These are phyloP conservation scores for Neonectria neomacrospora DNA, from an alignment of 2,329 filamentous ascomycete species.

Conservation along the genomic window DNA sequence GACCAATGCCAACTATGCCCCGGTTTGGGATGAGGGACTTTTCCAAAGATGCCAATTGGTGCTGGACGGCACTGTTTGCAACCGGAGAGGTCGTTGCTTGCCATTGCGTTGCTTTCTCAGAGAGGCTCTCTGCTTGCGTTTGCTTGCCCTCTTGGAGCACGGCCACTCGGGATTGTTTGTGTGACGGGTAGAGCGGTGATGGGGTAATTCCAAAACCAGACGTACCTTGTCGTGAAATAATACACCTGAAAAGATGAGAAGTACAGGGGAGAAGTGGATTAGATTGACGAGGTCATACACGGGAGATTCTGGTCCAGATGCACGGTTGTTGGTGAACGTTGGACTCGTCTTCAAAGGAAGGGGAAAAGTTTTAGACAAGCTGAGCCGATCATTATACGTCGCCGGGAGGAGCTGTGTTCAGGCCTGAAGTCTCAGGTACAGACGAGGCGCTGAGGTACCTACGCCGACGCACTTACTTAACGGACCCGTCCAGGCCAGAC, in stretches of 20 bases:
- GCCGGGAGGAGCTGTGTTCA: constrained; percentile 32
- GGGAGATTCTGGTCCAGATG: constrained; percentile 23
- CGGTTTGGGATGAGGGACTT: constrained; percentile 30
- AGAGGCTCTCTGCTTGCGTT: constrained; percentile 30
- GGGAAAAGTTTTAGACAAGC: constrained; percentile 47
- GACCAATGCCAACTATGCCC: constrained; percentile 31
- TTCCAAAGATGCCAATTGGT: constrained; percentile 36
- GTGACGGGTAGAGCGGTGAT: constrained; percentile 29
- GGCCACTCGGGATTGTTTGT: constrained; percentile 28
- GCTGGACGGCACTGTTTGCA: constrained; percentile 5
- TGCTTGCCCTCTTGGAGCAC: constrained; percentile 20
- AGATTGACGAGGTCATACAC: constrained; percentile 34
- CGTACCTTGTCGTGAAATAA: constrained; percentile 41
- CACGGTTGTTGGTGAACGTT: constrained; percentile 38
- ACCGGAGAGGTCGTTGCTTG: constrained; percentile 3
- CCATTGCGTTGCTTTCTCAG: constrained; percentile 15
- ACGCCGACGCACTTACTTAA: neutral
- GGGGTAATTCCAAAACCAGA: constrained; percentile 30
- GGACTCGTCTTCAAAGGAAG: constrained; percentile 43
- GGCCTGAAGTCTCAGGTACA: constrained; percentile 52
- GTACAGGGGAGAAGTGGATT: constrained; percentile 31
- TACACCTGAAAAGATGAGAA: constrained; percentile 33
- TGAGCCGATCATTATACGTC: constrained; percentile 31
- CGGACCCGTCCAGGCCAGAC: neutral
- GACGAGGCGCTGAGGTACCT: constrained; percentile 13